A percentile compares a stretch with the other conserved stretches of the same genome.
Conservation (phyloP, 2,329 filamentous ascomycete genomes). For the Fusarium torulosum region DNA sequence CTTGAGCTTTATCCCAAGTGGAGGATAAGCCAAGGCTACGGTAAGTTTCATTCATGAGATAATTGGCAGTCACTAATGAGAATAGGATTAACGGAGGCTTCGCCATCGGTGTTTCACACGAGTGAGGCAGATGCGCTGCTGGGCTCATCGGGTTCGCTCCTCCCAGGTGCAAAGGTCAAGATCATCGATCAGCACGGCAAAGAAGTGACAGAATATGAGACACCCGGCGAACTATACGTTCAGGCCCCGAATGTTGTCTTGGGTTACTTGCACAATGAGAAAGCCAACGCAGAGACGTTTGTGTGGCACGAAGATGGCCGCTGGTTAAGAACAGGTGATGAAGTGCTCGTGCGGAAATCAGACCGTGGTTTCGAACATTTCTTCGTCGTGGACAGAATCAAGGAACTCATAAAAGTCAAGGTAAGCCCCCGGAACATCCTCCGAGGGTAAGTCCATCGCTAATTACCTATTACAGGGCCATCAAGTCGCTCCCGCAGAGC, state of each 20-base stretch:
- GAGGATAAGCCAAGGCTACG: slow-evolving; percentile 79
- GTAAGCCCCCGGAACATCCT: slow-evolving; percentile 53
- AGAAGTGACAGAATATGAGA: slow-evolving; percentile 76
- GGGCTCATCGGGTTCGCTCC: slow-evolving; percentile 76
- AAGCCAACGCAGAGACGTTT: slow-evolving; percentile 85
- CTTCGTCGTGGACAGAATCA: slow-evolving; percentile 81
- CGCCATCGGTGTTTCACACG: slow-evolving; percentile 73
- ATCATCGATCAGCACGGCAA: slow-evolving; percentile 74
- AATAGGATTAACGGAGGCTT: slow-evolving; percentile 79
- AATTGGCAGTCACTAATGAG: not conserved
- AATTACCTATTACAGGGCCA: slow-evolving; percentile 63
- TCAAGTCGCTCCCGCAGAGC: slow-evolving; percentile 83
- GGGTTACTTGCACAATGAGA: slow-evolving; percentile 88
- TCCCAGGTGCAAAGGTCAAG: slow-evolving; percentile 73
- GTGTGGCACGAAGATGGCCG: slow-evolving; percentile 67
- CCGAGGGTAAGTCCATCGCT: rapidly evolving
- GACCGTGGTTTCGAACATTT: slow-evolving; percentile 81
- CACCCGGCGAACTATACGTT: slow-evolving; percentile 83
- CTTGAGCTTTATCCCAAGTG: slow-evolving; percentile 73
- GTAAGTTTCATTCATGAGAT: slow-evolving; percentile 52
- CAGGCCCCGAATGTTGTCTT: slow-evolving; percentile 82
- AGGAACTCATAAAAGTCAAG: slow-evolving; percentile 83
- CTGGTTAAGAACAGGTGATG: slow-evolving; percentile 89
- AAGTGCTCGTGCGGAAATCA: slow-evolving; percentile 76
- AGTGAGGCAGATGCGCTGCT: slow-evolving; percentile 70